phyloP scores from a whole-genome alignment of 495 filamentous ascomycete species.

The Penicillium steckii region DNA sequence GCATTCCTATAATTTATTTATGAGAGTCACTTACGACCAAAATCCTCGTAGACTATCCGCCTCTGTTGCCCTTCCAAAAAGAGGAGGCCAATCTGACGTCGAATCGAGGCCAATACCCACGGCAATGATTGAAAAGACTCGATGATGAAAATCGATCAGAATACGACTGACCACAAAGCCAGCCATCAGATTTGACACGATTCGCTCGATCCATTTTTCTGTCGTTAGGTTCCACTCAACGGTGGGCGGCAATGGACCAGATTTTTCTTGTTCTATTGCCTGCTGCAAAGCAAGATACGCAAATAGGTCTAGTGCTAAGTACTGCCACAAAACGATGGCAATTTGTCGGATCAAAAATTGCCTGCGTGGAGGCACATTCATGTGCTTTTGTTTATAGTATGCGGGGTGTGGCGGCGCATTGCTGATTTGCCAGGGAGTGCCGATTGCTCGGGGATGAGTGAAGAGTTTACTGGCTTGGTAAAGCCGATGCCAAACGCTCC shows the following conservation, averaged over 20 bases:
- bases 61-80: conserved; percentile 31
- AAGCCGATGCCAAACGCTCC: neutral
- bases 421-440: conserved; percentile 22
- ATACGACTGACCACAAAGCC: conserved; percentile 22
- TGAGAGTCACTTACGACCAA: conserved; percentile 30
- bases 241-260: conserved; percentile 5
- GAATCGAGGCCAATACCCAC: conserved; percentile 19
- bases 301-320: conserved; percentile 22
- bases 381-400: conserved; percentile 12
- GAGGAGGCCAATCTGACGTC: conserved; percentile 32
- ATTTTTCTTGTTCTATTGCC: conserved; percentile 10
- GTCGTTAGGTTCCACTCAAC: conserved; percentile 18
- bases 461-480: conserved; percentile 10
- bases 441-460: conserved; percentile 18
- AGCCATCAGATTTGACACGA: conserved; percentile 17
- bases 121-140: conserved; percentile 17
- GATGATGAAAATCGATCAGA: conserved; percentile 20
- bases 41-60: conserved; percentile 31
- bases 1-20: too few relatives aligned
- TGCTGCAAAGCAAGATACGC: conserved; percentile 13
- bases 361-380: conserved; percentile 6
- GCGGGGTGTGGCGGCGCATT: conserved; percentile 19
- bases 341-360: conserved; percentile 21
- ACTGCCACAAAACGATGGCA: conserved; percentile 19
- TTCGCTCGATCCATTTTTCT: conserved; percentile 20